A percentile compares a stretch with the other conserved stretches of the same genome.
Conservation (phyloP, 2,329 filamentous ascomycete genomes). For the Decorospora gaudefroyi region DNA sequence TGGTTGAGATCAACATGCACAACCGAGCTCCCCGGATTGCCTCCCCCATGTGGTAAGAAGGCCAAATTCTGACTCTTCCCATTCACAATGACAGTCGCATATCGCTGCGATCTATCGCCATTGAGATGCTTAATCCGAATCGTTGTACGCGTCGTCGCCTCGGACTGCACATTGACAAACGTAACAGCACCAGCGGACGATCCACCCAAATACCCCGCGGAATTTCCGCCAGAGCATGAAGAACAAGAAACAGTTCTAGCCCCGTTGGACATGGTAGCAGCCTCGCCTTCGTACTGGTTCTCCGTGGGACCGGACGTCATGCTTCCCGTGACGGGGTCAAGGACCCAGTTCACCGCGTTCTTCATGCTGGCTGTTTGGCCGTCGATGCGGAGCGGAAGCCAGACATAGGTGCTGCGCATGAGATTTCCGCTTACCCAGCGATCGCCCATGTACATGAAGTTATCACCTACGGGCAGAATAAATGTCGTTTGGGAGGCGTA, state of each 20-base stretch:
- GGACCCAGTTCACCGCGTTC: conserved; percentile 61
- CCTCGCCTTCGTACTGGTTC: conserved; percentile 59
- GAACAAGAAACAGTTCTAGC: conserved; percentile 56
- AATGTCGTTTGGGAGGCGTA: conserved; percentile 65
- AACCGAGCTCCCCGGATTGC: conserved; percentile 54
- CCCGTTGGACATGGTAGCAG: conserved; percentile 51
- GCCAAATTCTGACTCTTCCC: conserved; percentile 57
- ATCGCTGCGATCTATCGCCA: conserved; percentile 58
- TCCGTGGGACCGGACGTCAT: conserved; percentile 54
- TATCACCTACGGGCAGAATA: conserved; percentile 55
- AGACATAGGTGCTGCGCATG: conserved; percentile 65
- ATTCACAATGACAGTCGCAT: conserved; percentile 62
- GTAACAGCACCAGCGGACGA: conserved; percentile 57
- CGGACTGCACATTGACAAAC: conserved; percentile 54
- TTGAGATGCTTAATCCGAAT: conserved; percentile 62
- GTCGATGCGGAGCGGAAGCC: conserved; percentile 63
- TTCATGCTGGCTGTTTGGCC: conserved; percentile 57
- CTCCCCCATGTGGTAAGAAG: conserved; percentile 58
- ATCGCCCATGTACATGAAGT: conserved; percentile 67
- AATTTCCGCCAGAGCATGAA: conserved; percentile 56
- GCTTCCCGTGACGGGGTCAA: conserved; percentile 52
- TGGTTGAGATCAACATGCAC: conserved; percentile 56
- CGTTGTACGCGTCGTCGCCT: conserved; percentile 54
- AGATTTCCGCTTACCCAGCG: conserved; percentile 67
- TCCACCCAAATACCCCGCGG: conserved; percentile 56